Evolutionary conservation across 2,329 filamentous ascomycete genomes (phyloP), one percentile per base, ranked within the genome.

Genomic region (Tolypocladium album): DNA sequence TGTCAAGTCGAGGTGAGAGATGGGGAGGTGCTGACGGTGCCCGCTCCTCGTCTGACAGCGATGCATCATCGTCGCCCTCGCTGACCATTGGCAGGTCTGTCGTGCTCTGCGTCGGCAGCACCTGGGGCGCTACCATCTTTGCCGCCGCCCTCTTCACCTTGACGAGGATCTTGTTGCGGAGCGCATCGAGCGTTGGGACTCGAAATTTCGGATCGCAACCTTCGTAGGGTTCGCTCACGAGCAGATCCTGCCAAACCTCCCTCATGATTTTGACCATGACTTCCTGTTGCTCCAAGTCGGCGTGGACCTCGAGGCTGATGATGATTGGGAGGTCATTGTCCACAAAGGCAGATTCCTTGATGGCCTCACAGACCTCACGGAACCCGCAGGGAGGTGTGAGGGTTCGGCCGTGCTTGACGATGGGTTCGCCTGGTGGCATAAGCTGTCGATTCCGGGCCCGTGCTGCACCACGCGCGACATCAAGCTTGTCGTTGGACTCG

Each of bases 191-290:
- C 39, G 84, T 82, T 0, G 90, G 88, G 34, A 93, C 82, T 6
- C 77, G 76, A 59, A 82, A 77, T 17, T 72, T 75, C 0, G 85
- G 78, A 69, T 84, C 71, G 65, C 77, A 76, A 66, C 78, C 74
- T 24, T 81, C 78, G 24, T 75, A 80, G 43, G 76, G 76, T 58
- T 75, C 67, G 27, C 90, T 86, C 13, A 97, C 79, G 7, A 97
- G 79, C 67, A 88, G 76, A 0, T 83, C 86, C 47, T 82, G 83
- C 92, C 92, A 99, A 64, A 90, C 88, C 65, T 96, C 86, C 64
- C 86, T 86, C 88, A 99, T 97, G 64, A 97, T 96, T 60, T 89
- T 83, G 13, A 96, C 92, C 90, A 97, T 97, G 57, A 89, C 82
- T 64, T 91, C 86, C 72, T 99, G 94, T 72, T 97, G 93, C 58